Base-by-base conservation (phyloP, 1,139 yeast species). In the Meyerozyma elateridarum region DNA sequence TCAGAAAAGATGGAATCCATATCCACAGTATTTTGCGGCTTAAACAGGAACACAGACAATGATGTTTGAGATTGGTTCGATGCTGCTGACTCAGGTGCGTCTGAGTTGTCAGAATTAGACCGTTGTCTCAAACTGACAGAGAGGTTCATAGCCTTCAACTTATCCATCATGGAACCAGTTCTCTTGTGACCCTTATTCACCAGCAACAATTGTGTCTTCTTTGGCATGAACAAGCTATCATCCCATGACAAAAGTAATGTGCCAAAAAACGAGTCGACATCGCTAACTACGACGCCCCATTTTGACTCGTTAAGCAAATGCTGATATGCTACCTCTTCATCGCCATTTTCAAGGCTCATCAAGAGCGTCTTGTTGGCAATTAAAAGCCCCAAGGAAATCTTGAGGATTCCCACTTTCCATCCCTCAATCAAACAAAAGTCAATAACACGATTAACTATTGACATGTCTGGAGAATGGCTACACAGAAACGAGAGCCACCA, bases 401-500 rank as follows among this genome's bases (percentile, higher is more conserved):
- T 72, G 56, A 79, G 69, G 44, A 79, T 58, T 0, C 85, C 82
- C 18, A 68, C 63, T 41, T 78, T 73, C 61, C 81, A 81, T 9
- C 87, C 87, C 53, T 79, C 83, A 22, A 79, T 59, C 37, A 79
- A 48, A 61, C 74, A 52, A 60, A 61, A 59, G 64, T 84, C 70
- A 70, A 79, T 56, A 52, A 66, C 53, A 60, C 74, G 42, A 61
- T 73, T 52, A 56, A 67, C 66, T 55, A 76, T 46, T 37, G 68
- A 53, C 58, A 67, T 31, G 67, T 64, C 70, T 1, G 73, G 85
- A 15, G 80, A 69, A 30, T 82, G 80, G 24, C 76, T 76, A 2
- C 83, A 77, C 45, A 70, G 70, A 44, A 79, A 72, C 2, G 84
- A 74, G 36, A 79, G 51, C 68, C 83, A 79, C 87, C 87, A 79